These are phyloP conservation scores for Brassica juncea DNA, from an alignment of 345 rosid genomes.

Conservation along the genomic window DNA sequence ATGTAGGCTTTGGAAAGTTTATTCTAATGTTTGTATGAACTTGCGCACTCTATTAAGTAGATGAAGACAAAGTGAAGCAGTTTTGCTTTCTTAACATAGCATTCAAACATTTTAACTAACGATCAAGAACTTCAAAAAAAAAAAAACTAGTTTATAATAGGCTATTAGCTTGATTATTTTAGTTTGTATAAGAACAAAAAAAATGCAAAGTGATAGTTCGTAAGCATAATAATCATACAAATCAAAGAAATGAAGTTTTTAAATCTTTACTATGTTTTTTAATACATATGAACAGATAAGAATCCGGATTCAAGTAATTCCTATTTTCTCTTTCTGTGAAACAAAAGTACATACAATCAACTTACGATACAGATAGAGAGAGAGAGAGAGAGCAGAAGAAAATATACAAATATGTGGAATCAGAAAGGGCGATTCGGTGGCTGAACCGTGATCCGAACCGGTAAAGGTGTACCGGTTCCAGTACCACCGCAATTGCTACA, in stretches of 20 bases:
- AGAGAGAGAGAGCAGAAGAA: not conserved
- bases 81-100: not conserved
- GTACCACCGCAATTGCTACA: conserved; percentile 90
- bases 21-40: not conserved
- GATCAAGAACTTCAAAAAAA: no score
- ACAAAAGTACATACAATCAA: conserved; percentile 26
- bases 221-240: not conserved
- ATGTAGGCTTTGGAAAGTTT: not conserved
- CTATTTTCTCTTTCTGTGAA: conserved; percentile 23
- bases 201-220: not conserved
- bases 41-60: not conserved
- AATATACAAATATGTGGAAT: conserved; percentile 24
- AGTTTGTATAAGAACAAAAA: not conserved
- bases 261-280: not conserved
- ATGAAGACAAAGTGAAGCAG: not conserved
- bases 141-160: no score
- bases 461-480: conserved; percentile 85
- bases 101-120: not conserved
- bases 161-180: not conserved
- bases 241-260: not conserved
- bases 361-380: conserved; percentile 23
- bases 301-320: conserved; percentile 20
- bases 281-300: conserved; percentile 5
- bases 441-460: conserved; percentile 67
- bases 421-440: conserved; percentile 52